Evolutionary conservation across 2,329 filamentous ascomycete species (phyloP).

Genomic region (Fusarium sp.): DNA sequence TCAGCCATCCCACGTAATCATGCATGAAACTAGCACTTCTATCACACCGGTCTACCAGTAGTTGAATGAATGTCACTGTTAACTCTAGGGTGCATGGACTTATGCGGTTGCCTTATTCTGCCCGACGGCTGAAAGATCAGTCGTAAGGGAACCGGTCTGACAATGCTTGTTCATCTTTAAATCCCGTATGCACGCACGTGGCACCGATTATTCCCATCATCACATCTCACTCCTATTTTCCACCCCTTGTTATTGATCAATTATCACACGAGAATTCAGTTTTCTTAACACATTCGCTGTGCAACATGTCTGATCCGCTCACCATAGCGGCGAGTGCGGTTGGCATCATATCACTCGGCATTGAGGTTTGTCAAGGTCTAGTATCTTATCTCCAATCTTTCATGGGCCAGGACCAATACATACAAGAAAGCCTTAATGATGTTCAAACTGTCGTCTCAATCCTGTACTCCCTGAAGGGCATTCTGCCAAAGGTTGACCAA

Average conservation of each 20-base stretch:
- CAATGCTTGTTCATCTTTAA: not conserved
- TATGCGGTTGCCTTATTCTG: not conserved
- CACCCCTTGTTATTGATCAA: no score
- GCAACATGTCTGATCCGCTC: not conserved
- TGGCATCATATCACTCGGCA: conserved; percentile 13
- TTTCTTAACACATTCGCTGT: no score
- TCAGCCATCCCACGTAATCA: not conserved
- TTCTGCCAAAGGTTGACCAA: fast-evolving
- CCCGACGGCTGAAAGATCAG: not conserved
- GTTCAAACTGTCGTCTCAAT: not conserved
- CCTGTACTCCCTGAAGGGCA: not conserved
- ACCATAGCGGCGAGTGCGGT: not conserved
- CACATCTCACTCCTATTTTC: no score
- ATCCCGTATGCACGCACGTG: not conserved
- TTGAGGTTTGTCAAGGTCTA: conserved; percentile 13
- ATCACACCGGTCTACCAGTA: no score
- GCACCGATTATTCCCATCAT: no score
- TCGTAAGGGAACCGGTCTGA: no score
- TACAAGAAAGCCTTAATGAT: not conserved
- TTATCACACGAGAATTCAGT: no score
- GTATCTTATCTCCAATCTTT: not conserved
- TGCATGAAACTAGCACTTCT: no score
- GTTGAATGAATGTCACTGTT: no score
- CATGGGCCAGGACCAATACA: not conserved
- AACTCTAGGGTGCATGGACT: no score